Base-by-base conservation (phyloP, 2,329 filamentous ascomycete species). In the Xylariaceae sp. region DNA sequence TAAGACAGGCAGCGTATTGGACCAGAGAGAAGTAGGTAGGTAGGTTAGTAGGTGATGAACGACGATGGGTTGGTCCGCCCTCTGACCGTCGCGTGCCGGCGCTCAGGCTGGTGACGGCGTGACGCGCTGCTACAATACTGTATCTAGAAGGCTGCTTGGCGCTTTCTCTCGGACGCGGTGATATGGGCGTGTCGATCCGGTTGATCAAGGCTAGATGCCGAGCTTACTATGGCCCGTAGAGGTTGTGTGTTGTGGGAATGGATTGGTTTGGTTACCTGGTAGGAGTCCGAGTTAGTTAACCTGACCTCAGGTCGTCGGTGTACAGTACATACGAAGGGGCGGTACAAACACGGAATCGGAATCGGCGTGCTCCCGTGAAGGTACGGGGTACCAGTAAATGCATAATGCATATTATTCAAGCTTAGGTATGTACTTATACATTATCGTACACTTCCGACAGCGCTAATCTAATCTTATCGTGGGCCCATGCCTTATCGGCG, bases 401-500 rank as follows among this genome's bases (percentile, higher is more conserved):
- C 26, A 26, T 26, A 26, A 26, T 26, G 26, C 8, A 8, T 8
- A 26, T 26, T 26, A 26, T 26, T 26, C 26, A 26, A 26, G 26
- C 4, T 26, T 26, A 26, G 5, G 26, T 26, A 26, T 5, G 26
- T 26, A n/a, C n/a, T 26, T 26, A 26, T 26, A 8, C 26, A 26
- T n/a, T n/a, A n/a, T n/a, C n/a, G n/a, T n/a, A n/a, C n/a, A n/a
- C n/a, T n/a, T n/a, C n/a, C n/a, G n/a, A n/a, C n/a, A n/a, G n/a
- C 29, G 7, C 29, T 30, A 30, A 30, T 30, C 29, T n/a, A n/a
- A n/a, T 30, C 29, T 2, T 30, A 30, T 30, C 29, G 29, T 30
- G 29, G 29, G 8, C 5, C 10, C 15, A 46, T 13, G 29, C 13
- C 41, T 55, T 58, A 58, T 53, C 53, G 21, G 7, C 19, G 3